These are phyloP conservation scores for Albugo laibachii DNA, from an alignment of 352 stramenopile genomes.

Conservation along the genomic window DNA sequence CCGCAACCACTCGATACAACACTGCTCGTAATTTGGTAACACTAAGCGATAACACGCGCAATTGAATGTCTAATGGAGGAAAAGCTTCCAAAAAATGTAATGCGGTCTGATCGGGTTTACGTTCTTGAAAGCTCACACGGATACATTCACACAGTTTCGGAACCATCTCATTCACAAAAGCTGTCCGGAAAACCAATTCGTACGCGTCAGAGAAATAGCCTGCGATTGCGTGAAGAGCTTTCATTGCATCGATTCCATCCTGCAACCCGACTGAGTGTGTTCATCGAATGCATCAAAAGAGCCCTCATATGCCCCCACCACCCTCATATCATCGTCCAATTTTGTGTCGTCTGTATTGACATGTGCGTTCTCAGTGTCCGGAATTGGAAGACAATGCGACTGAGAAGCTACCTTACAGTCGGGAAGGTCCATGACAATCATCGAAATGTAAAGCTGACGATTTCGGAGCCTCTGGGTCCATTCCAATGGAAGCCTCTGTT, in stretches of 20 bases:
- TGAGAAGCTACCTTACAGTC: constrained; percentile 9
- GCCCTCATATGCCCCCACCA: constrained; percentile 33
- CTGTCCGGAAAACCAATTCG: constrained; percentile 41
- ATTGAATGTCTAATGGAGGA: constrained; percentile 1
- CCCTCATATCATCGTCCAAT: background rate
- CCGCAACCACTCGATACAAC: constrained; percentile 24
- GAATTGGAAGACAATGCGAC: constrained; percentile 7
- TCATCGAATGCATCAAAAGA: constrained; percentile 39
- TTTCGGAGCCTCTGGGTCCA: background rate
- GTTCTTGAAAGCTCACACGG: constrained; percentile 40
- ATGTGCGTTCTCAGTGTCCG: background rate
- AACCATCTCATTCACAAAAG: constrained; percentile 65
- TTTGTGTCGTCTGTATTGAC: background rate
- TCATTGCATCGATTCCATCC: constrained; percentile 53
- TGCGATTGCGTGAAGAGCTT: constrained; percentile 63
- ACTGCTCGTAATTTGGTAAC: constrained; percentile 47
- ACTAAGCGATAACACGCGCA: constrained; percentile 42
- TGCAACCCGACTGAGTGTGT: constrained; percentile 25
- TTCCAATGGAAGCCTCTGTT: background rate
- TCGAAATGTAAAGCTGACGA: background rate
- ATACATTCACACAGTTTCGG: constrained; percentile 52
- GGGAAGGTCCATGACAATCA: background rate
- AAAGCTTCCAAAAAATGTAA: no score
- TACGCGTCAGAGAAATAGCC: constrained; percentile 25
- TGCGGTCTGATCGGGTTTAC: constrained; percentile 6